Evolutionary conservation across 257 asterid species (phyloP).

Genomic region (Solanum virginianum): DNA sequence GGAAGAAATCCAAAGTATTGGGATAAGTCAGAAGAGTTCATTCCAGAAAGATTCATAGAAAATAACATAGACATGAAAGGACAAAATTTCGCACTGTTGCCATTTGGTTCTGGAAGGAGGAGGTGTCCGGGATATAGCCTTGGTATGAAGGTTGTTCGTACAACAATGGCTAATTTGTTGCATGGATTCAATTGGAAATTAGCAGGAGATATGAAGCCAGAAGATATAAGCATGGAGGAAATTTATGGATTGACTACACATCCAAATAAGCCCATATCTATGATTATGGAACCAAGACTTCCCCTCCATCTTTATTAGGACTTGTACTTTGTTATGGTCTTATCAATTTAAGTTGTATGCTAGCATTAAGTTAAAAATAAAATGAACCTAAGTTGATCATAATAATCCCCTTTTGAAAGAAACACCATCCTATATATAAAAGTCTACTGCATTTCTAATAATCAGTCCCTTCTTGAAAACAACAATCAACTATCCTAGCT

Average conservation of each 20-base stretch:
- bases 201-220: neutral
- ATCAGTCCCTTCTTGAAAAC: no score
- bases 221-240: constrained; percentile 19
- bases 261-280: constrained; percentile 3
- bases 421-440: neutral
- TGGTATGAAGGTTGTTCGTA: neutral
- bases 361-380: no score
- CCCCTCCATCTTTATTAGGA: constrained; percentile 4
- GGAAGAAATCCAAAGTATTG: neutral
- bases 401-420: neutral
- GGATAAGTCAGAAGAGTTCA: neutral
- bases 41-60: neutral
- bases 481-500: neutral
- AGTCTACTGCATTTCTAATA: no score
- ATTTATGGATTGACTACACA: neutral
- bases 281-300: constrained; percentile 15
- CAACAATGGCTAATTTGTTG: neutral
- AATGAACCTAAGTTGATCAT: no score
- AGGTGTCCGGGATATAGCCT: neutral
- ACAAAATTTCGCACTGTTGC: neutral
- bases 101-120: neutral
- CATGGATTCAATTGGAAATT: neutral
- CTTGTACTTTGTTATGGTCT: neutral
- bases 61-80: neutral
- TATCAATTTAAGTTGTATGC: neutral